Evolutionary conservation across 805 yeast species (phyloP).

Genomic region (Citeromyces matritensis): DNA sequence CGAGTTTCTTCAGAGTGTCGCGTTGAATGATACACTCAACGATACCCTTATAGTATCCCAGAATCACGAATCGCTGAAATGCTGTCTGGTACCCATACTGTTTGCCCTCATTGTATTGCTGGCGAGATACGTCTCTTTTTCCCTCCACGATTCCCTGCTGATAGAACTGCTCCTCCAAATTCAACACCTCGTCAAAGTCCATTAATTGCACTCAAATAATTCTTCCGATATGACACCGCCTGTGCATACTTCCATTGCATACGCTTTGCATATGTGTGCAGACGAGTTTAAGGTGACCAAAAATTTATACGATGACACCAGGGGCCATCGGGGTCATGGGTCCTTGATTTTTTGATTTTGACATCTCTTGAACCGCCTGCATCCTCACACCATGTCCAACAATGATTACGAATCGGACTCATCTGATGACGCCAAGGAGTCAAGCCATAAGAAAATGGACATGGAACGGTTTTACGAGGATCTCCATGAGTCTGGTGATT

Average conservation of each 20-base stretch:
- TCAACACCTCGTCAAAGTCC: constrained; percentile 39
- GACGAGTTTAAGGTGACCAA: too few relatives aligned
- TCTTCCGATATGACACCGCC: too few relatives aligned
- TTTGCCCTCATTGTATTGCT: constrained; percentile 63
- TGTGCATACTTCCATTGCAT: too few relatives aligned
- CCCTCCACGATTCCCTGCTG: constrained; percentile 65
- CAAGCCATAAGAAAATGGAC: constrained; percentile 3
- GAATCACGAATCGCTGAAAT: constrained; percentile 48
- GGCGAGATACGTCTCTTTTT: constrained; percentile 35
- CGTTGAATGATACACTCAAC: constrained; percentile 3
- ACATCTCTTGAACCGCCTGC: background rate
- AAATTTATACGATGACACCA: too few relatives aligned
- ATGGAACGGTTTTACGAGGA: background rate
- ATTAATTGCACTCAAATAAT: constrained; percentile 6
- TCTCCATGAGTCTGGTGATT: constrained; percentile 3
- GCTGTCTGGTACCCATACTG: constrained; percentile 76
- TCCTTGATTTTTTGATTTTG: background rate
- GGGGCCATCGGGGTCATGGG: too few relatives aligned
- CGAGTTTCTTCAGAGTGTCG: constrained; percentile 4
- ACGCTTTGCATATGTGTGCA: too few relatives aligned
- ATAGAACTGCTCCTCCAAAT: constrained; percentile 50
- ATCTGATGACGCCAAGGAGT: constrained; percentile 8
- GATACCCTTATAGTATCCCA: constrained; percentile 26
- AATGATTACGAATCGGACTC: constrained; percentile 9
- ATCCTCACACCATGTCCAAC: constrained; percentile 3